Evolutionary conservation across 768 basidiomycete genomes (phyloP).

Genomic region (Termitomyces heimii): DNA sequence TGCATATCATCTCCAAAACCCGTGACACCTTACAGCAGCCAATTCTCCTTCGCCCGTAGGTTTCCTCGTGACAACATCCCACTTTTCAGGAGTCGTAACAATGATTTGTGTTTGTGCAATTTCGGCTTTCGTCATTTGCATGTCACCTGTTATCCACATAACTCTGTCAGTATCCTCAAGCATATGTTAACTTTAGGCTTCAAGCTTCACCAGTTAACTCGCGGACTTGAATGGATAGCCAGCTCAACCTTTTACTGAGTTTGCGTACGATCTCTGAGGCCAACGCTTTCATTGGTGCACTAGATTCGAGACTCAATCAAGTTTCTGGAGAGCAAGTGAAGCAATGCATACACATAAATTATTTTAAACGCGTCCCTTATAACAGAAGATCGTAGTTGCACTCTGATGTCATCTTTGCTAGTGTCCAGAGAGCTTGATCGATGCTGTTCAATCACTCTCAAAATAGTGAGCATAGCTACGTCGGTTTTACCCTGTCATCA

Average conservation of each 20-base stretch:
- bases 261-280: constrained; percentile 95
- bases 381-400: constrained; percentile 44
- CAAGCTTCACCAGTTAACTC: constrained; percentile 74
- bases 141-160: constrained; percentile 54
- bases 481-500: constrained; percentile 90
- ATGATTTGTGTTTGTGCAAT: constrained; percentile 96
- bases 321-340: neutral
- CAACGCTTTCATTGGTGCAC: constrained; percentile 97
- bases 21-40: constrained; percentile 61
- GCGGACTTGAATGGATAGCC: constrained; percentile 81
- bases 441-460: constrained; percentile 83
- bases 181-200: neutral
- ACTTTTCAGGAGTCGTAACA: constrained; percentile 98
- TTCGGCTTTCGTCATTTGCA: constrained; percentile 93
- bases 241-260: constrained; percentile 80
- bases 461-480: constrained; percentile 89
- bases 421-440: constrained; percentile 16
- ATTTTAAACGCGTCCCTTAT: constrained; percentile 81
- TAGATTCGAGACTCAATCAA: constrained; percentile 20
- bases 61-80: constrained; percentile 98
- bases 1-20: neutral
- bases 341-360: constrained; percentile 77
- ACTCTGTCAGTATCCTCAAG: constrained; percentile 7
- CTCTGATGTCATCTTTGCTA: constrained; percentile 10
- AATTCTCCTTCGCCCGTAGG: constrained; percentile 96